Conservation (phyloP, 2,329 filamentous ascomycete species). For the Neonectria hederae region DNA sequence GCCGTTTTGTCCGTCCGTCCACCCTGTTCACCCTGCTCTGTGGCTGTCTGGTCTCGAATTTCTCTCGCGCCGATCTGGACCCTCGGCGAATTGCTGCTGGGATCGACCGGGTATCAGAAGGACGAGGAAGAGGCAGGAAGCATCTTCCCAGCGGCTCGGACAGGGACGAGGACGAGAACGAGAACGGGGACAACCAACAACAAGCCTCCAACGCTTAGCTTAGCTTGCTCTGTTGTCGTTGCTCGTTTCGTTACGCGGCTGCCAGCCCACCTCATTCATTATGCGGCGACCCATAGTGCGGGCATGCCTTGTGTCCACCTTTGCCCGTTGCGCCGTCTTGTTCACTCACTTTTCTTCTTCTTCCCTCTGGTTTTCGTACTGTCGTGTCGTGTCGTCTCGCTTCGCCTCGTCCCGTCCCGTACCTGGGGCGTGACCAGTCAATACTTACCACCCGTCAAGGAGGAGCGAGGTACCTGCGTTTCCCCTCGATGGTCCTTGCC, state of each 20-base stretch:
- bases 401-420: neutral
- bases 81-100: neutral
- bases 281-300: neutral
- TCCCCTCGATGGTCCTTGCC: neutral
- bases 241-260: neutral
- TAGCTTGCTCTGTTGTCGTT: neutral
- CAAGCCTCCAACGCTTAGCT: too few relatives aligned
- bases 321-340: constrained; percentile 20
- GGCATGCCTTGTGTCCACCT: neutral
- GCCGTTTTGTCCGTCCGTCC: too few relatives aligned
- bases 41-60: constrained; percentile 11
- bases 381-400: neutral
- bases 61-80: neutral
- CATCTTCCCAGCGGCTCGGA: neutral
- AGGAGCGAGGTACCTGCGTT: constrained; percentile 16
- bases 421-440: constrained; percentile 11
- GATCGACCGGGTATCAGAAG: neutral
- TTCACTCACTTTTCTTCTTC: neutral
- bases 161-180: neutral
- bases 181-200: too few relatives aligned
- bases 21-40: constrained; percentile 8
- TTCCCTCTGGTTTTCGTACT: neutral
- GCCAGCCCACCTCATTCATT: neutral
- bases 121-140: neutral
- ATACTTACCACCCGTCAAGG: constrained; percentile 12